Evolutionary conservation across 768 basidiomycete genomes (phyloP).

Genomic region (Amanita molliuscula): DNA sequence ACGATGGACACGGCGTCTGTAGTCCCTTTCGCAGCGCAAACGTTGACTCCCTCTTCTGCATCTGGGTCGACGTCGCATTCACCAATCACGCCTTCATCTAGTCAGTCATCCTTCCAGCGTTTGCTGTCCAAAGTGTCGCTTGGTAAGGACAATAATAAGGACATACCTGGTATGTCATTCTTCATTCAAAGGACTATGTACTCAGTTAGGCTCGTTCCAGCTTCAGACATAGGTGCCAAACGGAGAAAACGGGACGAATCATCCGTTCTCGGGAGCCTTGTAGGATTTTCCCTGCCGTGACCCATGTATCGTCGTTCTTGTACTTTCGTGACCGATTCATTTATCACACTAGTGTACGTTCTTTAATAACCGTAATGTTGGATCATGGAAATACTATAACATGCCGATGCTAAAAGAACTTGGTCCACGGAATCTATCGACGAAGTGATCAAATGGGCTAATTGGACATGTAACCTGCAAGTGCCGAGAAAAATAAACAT

Average conservation of each 20-base stretch:
- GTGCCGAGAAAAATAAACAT: not conserved
- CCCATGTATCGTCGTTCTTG: not conserved
- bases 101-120: not conserved
- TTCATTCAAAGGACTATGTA: not conserved
- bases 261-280: not conserved
- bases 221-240: not conserved
- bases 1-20: not conserved
- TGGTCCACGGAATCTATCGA: not conserved
- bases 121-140: slow-evolving; percentile 2
- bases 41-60: not conserved
- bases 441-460: not conserved
- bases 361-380: not conserved
- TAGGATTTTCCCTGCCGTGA: not conserved
- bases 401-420: slow-evolving; percentile 4
- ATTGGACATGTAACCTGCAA: not conserved
- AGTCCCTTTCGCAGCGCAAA: not conserved
- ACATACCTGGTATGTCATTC: not conserved
- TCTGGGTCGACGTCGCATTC: slow-evolving; percentile 3
- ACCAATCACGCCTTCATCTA: slow-evolving; percentile 1
- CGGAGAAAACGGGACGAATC: not conserved
- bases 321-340: not conserved
- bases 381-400: slow-evolving; percentile 3
- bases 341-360: not conserved
- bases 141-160: not conserved
- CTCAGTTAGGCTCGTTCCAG: not conserved